These are phyloP conservation scores for Raphanus sativus DNA, from an alignment of 345 rosid species.

Conservation along the genomic window DNA sequence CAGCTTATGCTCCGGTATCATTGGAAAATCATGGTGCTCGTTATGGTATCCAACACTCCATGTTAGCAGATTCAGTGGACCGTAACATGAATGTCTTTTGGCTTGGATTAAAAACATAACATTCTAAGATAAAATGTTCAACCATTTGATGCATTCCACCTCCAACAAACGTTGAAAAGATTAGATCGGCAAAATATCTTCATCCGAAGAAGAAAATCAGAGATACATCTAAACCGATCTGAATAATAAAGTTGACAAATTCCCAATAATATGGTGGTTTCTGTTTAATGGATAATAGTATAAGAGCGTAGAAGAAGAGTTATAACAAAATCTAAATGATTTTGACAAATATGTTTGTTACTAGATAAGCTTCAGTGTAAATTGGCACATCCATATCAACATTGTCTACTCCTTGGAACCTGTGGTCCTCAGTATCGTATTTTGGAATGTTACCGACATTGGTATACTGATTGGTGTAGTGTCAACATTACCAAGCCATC, in stretches of 20 bases:
- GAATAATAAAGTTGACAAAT: constrained; percentile 55
- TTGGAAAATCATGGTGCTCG: constrained; percentile 91
- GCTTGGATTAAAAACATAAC: constrained; percentile 70
- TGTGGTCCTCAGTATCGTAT: constrained; percentile 88
- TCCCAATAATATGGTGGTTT: constrained; percentile 90
- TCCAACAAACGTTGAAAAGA: constrained; percentile 87
- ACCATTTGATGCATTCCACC: constrained; percentile 95
- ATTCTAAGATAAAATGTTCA: constrained; percentile 89
- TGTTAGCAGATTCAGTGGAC: constrained; percentile 72
- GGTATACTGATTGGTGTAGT: constrained; percentile 90
- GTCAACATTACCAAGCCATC: constrained; percentile 87
- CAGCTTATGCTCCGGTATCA: constrained; percentile 79
- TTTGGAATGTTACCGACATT: constrained; percentile 87
- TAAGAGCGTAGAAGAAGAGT: constrained; percentile 86
- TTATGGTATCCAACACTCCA: constrained; percentile 92
- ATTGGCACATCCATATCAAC: constrained; percentile 84
- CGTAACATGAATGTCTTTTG: constrained; percentile 93
- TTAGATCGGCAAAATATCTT: constrained; percentile 67
- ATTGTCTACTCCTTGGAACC: constrained; percentile 87
- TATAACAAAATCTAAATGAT: constrained; percentile 76
- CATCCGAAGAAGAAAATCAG: constrained; percentile 66
- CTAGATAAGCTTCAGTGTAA: constrained; percentile 58
- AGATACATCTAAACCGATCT: constrained; percentile 53
- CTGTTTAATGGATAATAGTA: constrained; percentile 74
- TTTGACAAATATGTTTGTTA: constrained; percentile 56